Evolutionary conservation across 768 basidiomycete species (phyloP), one percentile per base, ranked within the genome.

Genomic region (Baorangia bicolor): DNA sequence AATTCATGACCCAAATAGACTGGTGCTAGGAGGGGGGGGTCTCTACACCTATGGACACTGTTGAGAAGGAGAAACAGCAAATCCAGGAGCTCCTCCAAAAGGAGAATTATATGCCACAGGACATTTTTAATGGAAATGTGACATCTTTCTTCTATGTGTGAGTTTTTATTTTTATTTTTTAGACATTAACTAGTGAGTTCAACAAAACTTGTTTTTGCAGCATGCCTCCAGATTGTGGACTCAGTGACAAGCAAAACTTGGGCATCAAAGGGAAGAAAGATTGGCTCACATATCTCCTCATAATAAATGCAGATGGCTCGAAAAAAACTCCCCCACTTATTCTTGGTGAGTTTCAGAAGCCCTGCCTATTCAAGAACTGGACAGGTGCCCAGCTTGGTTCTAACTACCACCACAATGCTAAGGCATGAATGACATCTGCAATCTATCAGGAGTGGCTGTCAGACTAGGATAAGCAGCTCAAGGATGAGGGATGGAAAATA

Each of bases 91-190:
- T 74, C 1, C 64, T 73, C 12, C 43, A 58, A 34, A 56, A 68
- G 21, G 31, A 55, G 55, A 61, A 61, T 2, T 75, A 72, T 49
- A 27, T 51, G 35, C 52, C 60, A 10, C 48, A 54, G 8, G 70
- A 77, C 53, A 28, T 73, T 13, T 77, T 69, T 34, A 77, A 77
- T 53, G 67, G 70, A 59, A 74, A 77, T 55, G 69, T 75, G 51
- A 70, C 68, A 4, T 67, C 70, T 0, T 57, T 75, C 5, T 76
- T 74, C 54, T 75, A 69, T 66, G 70, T 40, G 64, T 74, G 49
- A 23, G 65, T n/a, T n/a, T n/a, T 53, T 28, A 33, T 28, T 52
- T 21, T 18, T 23, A 30, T 53, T 44, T 34, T 13, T 5, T 47
- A 20, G 45, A 30, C 38, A 18, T 5, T 8, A 5, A 5, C 3